These are phyloP conservation scores for Umbelopsis isabellina DNA, from an alignment of 192 early-diverging fungal species.

Conservation along the genomic window DNA sequence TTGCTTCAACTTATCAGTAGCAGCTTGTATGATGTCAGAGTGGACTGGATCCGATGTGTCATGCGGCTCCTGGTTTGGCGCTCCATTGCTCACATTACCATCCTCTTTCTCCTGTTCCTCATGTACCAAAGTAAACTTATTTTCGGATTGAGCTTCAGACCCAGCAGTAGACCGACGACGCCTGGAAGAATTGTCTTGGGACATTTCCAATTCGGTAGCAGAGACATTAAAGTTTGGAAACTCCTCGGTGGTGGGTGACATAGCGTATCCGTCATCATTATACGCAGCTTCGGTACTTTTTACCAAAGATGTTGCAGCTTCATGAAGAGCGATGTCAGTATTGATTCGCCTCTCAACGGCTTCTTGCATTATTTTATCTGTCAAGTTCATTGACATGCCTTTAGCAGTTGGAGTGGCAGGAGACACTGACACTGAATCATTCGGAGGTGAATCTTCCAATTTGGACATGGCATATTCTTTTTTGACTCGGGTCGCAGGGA, in stretches of 20 bases:
- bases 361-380: slow-evolving; percentile 5
- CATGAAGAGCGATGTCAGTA: slow-evolving; percentile 12
- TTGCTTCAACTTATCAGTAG: slow-evolving; percentile 6
- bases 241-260: slow-evolving; percentile 2
- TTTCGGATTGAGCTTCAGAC: background rate
- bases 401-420: slow-evolving; percentile 14
- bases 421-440: background rate
- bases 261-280: slow-evolving; percentile 1
- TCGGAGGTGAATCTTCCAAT: background rate
- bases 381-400: slow-evolving; percentile 12
- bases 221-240: background rate
- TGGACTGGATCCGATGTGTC: background rate
- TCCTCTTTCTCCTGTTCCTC: background rate
- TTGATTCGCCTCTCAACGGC: background rate
- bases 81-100: background rate
- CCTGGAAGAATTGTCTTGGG: background rate
- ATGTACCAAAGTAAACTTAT: background rate
- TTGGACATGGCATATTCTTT: background rate
- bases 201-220: slow-evolving; percentile 1
- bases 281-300: slow-evolving; percentile 1
- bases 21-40: slow-evolving; percentile 9
- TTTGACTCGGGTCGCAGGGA: background rate
- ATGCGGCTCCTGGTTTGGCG: background rate
- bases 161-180: background rate
- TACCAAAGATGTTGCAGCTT: slow-evolving; percentile 9